Base-by-base conservation (phyloP, 2,329 filamentous ascomycete species). In the Cryphonectria nitschkei region DNA sequence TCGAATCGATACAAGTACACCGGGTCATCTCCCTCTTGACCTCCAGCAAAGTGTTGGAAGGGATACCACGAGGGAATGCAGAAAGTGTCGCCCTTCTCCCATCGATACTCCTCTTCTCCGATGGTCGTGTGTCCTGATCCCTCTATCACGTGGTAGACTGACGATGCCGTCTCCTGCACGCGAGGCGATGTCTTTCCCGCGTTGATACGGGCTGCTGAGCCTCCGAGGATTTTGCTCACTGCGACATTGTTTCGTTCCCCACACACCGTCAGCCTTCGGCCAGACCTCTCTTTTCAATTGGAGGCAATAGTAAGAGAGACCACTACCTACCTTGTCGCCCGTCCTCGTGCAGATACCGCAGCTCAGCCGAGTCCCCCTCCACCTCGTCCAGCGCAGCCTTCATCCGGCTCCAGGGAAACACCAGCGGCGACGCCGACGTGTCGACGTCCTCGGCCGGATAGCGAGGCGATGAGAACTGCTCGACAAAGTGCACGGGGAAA, bases 1-100 rank as follows among this genome's bases (percentile, higher is more conserved):
- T 87, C 82, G 72, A 88, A 87, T 0, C 83, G 79, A 72, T 87
- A 88, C 39, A 88, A 72, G 74, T 88, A 88, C 0, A 83, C 83
- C 0, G 77, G 77, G 46, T 78, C 74, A 2, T 70, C 72, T 1
- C 70, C 66, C 1, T 69, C 74, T 37, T 29, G 41, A n/a, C 54
- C 68, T 16, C 76, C 76, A 1, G 85, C 82, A 68, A 82, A 81
- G 73, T 87, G 85, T 74, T 85, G 80, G 71, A 85, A 86, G 16
- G 71, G 75, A 65, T 86, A 77, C 86, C 87, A 88, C 0, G 85
- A 76, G 0, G 86, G 87, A 16, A 89, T 79, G 72, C 84, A 86
- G 70, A 89, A 88, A 0, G 85, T 88, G 75, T 89, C 87, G 2
- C 85, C 83, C 56, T 80, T 75, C 70, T 83, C 82, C 86, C 86